Conservation (phyloP, 2,329 filamentous ascomycete species). For the Dactylellina parvicollis region DNA sequence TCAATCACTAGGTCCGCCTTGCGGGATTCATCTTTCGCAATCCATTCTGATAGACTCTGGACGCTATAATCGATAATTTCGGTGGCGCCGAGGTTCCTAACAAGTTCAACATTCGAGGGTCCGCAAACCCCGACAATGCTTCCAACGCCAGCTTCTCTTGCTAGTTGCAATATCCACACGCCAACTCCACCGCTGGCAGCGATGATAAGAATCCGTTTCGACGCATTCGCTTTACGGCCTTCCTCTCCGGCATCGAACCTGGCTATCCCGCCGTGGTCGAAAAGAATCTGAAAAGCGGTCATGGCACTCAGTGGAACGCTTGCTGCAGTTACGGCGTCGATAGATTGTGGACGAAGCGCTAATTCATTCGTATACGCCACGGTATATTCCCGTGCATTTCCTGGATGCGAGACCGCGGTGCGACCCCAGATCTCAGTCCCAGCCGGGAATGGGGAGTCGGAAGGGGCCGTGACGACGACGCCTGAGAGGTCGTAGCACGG, state of each 20-base stretch:
- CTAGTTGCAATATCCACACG: slow-evolving; percentile 62
- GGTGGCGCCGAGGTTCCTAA: slow-evolving; percentile 60
- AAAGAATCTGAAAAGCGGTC: slow-evolving; percentile 63
- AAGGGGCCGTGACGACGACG: slow-evolving; percentile 59
- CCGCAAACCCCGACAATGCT: slow-evolving; percentile 61
- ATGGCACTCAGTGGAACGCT: slow-evolving; percentile 62
- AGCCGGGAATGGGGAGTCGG: slow-evolving; percentile 58
- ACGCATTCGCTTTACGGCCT: slow-evolving; percentile 58
- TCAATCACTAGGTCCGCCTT: slow-evolving; percentile 61
- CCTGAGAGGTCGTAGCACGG: slow-evolving; percentile 62
- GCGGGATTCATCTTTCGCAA: slow-evolving; percentile 56
- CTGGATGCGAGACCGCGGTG: slow-evolving; percentile 57
- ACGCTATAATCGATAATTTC: slow-evolving; percentile 62
- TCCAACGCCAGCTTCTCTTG: slow-evolving; percentile 60
- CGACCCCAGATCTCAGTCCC: slow-evolving; percentile 61
- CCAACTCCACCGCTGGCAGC: slow-evolving; percentile 63
- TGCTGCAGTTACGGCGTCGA: slow-evolving; percentile 61
- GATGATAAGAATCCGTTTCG: slow-evolving; percentile 61
- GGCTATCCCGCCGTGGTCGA: slow-evolving; percentile 55
- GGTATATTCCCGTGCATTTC: slow-evolving; percentile 60
- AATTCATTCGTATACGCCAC: slow-evolving; percentile 59
- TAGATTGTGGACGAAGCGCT: slow-evolving; percentile 59
- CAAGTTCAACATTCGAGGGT: slow-evolving; percentile 58
- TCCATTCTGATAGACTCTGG: slow-evolving; percentile 60
- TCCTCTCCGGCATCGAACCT: slow-evolving; percentile 24